Conservation (phyloP, 2,329 filamentous ascomycete genomes). For the Venturia asperata region DNA sequence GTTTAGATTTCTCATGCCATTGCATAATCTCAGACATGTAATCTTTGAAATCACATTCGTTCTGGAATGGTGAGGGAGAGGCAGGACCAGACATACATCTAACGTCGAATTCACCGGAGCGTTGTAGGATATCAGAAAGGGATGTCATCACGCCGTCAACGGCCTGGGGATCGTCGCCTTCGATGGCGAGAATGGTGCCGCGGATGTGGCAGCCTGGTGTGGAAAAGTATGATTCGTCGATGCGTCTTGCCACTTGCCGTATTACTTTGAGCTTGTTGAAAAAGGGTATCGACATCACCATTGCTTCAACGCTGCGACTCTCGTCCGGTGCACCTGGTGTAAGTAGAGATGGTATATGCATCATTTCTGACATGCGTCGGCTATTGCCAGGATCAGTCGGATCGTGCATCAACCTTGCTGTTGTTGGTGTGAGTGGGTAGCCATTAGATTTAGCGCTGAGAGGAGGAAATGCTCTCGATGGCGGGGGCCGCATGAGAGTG, state of each 20-base stretch:
- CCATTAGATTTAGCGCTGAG: neutral
- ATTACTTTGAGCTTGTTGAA: conserved; percentile 71
- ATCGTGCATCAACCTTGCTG: conserved; percentile 10
- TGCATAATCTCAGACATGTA: conserved; percentile 62
- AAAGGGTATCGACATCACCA: conserved; percentile 69
- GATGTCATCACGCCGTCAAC: conserved; percentile 60
- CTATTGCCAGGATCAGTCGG: neutral
- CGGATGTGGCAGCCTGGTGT: conserved; percentile 42
- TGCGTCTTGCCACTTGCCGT: conserved; percentile 64
- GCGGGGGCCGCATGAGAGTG: conserved; percentile 11
- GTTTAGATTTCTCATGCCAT: conserved; percentile 69
- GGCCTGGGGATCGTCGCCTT: conserved; percentile 61
- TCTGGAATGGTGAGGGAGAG: conserved; percentile 25
- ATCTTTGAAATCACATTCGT: conserved; percentile 35
- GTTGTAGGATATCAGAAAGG: conserved; percentile 49
- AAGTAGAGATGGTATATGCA: conserved; percentile 48
- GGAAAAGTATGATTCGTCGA: conserved; percentile 33
- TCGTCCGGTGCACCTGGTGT: conserved; percentile 34
- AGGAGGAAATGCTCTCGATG: conserved; percentile 1
- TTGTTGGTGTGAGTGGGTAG: conserved; percentile 17
- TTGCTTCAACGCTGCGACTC: conserved; percentile 53
- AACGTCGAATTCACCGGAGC: conserved; percentile 46
- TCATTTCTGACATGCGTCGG: conserved; percentile 17
- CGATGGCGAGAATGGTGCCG: conserved; percentile 77
- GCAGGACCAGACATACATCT: conserved; percentile 44